Evolutionary conservation across 2,329 filamentous ascomycete genomes (phyloP).

Genomic region (Teratosphaeria pseudoeucalypti): DNA sequence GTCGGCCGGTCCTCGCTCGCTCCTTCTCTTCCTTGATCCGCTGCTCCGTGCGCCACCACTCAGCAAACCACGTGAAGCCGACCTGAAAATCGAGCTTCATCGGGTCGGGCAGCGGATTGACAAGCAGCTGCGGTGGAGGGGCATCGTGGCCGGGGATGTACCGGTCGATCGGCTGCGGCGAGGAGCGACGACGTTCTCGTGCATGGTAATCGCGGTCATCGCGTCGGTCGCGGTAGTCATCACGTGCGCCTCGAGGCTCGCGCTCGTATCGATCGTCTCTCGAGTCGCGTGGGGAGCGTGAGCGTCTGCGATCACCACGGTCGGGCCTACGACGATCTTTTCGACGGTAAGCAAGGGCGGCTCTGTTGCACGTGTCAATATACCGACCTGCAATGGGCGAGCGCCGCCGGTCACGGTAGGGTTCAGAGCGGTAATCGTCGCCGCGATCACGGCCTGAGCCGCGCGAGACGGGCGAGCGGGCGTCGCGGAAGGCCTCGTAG

Average conservation of each 20-base stretch:
- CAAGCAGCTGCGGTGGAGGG: constrained; percentile 32
- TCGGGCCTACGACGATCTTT: constrained; percentile 26
- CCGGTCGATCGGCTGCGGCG: constrained; percentile 61
- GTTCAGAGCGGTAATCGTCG: constrained; percentile 12
- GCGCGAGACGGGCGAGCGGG: constrained; percentile 9
- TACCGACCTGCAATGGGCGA: constrained; percentile 9
- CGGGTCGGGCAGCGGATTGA: constrained; percentile 63
- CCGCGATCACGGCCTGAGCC: constrained; percentile 8
- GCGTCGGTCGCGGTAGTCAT: constrained; percentile 53
- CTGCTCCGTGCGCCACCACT: constrained; percentile 78
- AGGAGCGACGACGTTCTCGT: constrained; percentile 52
- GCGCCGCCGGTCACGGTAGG: constrained; percentile 16
- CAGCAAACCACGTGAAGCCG: constrained; percentile 74
- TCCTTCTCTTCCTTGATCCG: constrained; percentile 75
- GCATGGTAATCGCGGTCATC: constrained; percentile 44
- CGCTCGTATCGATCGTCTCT: constrained; percentile 61
- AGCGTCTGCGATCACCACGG: constrained; percentile 50
- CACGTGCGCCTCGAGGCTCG: constrained; percentile 53
- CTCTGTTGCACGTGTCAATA: background rate
- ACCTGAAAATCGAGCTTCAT: constrained; percentile 67
- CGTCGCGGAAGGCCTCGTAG: constrained; percentile 8
- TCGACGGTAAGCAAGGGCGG: background rate
- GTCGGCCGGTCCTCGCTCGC: constrained; percentile 55
- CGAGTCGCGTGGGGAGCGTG: constrained; percentile 54
- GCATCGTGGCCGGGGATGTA: constrained; percentile 68